Conservation (phyloP, 768 basidiomycete genomes). For the Serendipita sp. region DNA sequence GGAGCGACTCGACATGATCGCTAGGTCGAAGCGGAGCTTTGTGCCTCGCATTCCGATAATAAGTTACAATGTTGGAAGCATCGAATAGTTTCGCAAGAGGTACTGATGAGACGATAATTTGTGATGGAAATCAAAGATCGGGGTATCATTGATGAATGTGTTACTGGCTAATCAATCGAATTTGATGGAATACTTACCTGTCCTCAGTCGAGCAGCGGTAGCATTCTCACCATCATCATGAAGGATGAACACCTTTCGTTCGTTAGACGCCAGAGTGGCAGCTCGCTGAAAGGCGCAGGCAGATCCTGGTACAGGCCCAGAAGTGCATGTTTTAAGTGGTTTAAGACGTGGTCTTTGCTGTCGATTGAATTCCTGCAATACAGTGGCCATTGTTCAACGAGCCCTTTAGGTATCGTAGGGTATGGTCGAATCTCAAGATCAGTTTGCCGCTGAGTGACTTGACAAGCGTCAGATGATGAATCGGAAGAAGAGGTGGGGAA, state of each 20-base stretch:
- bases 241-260: constrained; percentile 11
- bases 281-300: constrained; percentile 6
- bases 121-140: neutral
- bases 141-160: neutral
- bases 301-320: neutral
- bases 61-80: neutral
- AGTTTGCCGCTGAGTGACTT: neutral
- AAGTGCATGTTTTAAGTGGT: neutral
- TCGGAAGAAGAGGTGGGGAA: neutral
- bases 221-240: constrained; percentile 10
- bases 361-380: neutral
- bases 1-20: neutral
- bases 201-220: constrained; percentile 8
- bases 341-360: neutral
- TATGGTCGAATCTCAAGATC: neutral
- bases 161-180: too few species aligned
- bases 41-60: neutral
- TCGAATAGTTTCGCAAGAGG: constrained; percentile 1
- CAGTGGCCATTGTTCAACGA: neutral
- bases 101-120: neutral
- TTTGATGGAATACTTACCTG: neutral
- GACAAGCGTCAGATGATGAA: too few species aligned
- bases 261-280: neutral
- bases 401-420: neutral
- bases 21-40: neutral